A percentile compares a stretch with the other conserved stretches of the same genome.
Conservation (phyloP, 108 stramenopile species). For the Fistulifera pelliculosa region DNA sequence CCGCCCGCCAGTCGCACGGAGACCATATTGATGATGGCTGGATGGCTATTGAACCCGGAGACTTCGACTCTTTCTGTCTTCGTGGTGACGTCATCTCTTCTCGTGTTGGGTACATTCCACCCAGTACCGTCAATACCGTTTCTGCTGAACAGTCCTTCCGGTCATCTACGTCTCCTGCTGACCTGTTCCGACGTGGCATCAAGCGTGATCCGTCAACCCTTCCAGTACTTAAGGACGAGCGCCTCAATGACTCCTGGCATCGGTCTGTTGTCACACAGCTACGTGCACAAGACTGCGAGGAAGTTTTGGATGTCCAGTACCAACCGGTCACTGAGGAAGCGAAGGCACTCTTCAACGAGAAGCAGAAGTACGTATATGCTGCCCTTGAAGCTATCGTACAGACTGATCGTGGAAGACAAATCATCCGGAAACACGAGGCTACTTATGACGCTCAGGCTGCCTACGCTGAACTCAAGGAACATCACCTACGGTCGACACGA, state of each 20-base stretch:
- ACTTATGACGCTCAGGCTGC: slow-evolving; percentile 11
- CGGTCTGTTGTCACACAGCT: slow-evolving; percentile 2
- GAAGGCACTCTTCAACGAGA: slow-evolving; percentile 5
- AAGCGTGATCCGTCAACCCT: slow-evolving; percentile 14
- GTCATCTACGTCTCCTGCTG: slow-evolving; percentile 2
- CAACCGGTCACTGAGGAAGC: slow-evolving; percentile 2
- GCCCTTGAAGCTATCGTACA: not conserved
- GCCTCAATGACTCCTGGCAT: slow-evolving; percentile 6
- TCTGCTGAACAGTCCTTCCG: no score
- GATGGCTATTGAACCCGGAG: no score
- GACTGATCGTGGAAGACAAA: slow-evolving; percentile 2
- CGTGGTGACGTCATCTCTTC: no score
- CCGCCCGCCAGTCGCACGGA: no score
- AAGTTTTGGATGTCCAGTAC: slow-evolving; percentile 13
- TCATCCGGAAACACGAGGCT: slow-evolving; percentile 6
- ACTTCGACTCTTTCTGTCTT: no score
- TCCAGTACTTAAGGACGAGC: slow-evolving; percentile 14
- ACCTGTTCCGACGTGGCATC: slow-evolving; percentile 11
- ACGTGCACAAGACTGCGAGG: slow-evolving; percentile 1
- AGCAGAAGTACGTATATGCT: slow-evolving; percentile 3
- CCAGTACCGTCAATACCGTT: no score
- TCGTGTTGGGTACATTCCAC: no score
- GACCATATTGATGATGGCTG: no score
- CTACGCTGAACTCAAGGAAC: not conserved
- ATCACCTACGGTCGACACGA: not conserved